Conservation (phyloP, 2,329 filamentous ascomycete species). For the Colletotrichum sp. region DNA sequence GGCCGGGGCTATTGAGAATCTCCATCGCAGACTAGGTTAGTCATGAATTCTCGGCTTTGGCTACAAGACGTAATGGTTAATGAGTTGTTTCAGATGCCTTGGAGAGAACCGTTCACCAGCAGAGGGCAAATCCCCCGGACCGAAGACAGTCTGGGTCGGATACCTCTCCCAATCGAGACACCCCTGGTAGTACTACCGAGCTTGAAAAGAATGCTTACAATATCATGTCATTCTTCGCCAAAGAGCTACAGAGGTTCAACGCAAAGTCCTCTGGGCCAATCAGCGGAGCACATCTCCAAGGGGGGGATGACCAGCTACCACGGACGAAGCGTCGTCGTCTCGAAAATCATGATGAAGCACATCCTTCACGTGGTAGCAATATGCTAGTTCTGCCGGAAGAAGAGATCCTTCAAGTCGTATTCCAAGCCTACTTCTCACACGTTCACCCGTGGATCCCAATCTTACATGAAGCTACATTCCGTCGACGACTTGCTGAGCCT, state of each 20-base stretch:
- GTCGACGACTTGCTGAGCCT: conserved; percentile 25
- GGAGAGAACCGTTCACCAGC: conserved; percentile 3
- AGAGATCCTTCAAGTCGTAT: conserved; percentile 26
- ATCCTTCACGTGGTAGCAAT: not conserved
- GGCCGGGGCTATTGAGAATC: conserved; percentile 38
- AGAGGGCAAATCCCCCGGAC: not conserved
- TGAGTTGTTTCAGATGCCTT: conserved; percentile 19
- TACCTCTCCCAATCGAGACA: not conserved
- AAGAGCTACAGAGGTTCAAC: conserved; percentile 8
- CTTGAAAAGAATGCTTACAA: conserved; percentile 8
- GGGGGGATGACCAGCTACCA: accelerated
- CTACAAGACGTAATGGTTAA: no score
- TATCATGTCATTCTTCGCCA: conserved; percentile 13
- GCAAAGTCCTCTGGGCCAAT: not conserved
- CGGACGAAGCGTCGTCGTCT: not conserved
- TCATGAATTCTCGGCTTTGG: no score
- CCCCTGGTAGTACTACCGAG: not conserved
- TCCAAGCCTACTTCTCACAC: conserved; percentile 37
- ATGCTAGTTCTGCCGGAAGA: not conserved
- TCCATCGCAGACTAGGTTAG: conserved; percentile 36
- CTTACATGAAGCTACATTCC: conserved; percentile 35
- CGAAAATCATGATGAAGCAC: not conserved
- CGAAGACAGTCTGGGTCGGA: not conserved
- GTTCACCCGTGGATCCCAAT: conserved; percentile 46
- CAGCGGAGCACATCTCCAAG: not conserved